Percentiles rank a stretch among this genome's conserved stretches.
Conservation (phyloP, 371 early-diverging fungal species). For the Circinella umbellata region DNA sequence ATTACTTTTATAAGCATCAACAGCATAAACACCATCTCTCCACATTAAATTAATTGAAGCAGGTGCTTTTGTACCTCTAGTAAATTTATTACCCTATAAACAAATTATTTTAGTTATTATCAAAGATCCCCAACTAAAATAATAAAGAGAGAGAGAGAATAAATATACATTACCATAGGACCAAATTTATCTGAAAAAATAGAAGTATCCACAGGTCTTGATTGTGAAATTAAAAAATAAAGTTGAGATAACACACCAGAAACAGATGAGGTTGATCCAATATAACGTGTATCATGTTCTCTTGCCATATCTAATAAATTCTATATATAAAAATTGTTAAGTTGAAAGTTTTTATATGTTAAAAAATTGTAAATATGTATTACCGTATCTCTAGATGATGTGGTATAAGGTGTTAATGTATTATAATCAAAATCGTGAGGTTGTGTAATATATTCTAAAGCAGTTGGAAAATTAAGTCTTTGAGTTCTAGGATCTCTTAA, state of each 20-base stretch:
- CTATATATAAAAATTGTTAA: too few species aligned
- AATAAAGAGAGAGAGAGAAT: too few species aligned
- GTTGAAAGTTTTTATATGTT: too few species aligned
- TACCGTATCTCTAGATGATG: slow-evolving; percentile 79
- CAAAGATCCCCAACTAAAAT: background rate
- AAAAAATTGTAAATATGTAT: too few species aligned
- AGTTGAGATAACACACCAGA: slow-evolving; percentile 79
- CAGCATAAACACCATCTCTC: slow-evolving; percentile 78
- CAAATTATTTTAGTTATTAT: background rate
- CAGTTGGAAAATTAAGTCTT: slow-evolving; percentile 82
- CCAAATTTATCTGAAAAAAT: slow-evolving; percentile 67
- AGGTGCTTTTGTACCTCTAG: slow-evolving; percentile 64
- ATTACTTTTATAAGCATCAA: slow-evolving; percentile 84
- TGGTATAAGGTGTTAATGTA: slow-evolving; percentile 76
- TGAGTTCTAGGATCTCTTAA: slow-evolving; percentile 81
- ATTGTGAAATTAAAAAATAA: slow-evolving; percentile 75
- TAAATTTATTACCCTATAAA: slow-evolving; percentile 56
- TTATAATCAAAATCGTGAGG: slow-evolving; percentile 82
- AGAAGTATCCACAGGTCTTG: slow-evolving; percentile 64
- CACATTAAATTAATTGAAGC: slow-evolving; percentile 66
- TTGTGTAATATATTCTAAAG: slow-evolving; percentile 76
- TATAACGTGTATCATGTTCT: slow-evolving; percentile 55
- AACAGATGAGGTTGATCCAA: slow-evolving; percentile 91
- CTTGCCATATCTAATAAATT: slow-evolving; percentile 53
- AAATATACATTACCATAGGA: background rate